Evolutionary conservation across 177 flowering plant genomes (phyloP).

Genomic region (Vitis hybrid): DNA sequence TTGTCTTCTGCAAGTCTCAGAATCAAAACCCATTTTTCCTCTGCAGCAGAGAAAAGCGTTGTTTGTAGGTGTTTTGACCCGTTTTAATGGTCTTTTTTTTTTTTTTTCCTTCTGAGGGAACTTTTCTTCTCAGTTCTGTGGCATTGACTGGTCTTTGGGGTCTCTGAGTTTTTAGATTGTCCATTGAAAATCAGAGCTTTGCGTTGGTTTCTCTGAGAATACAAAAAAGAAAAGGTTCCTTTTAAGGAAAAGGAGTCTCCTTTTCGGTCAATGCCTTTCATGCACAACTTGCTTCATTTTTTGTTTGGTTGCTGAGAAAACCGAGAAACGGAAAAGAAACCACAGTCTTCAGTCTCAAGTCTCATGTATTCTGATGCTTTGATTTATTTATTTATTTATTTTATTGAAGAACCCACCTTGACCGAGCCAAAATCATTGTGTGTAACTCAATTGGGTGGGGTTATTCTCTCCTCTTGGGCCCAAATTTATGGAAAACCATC

Average conservation of each 20-base stretch:
- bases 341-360: background rate
- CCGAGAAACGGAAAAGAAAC: background rate
- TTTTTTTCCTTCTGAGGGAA: background rate
- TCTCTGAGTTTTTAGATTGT: slow-evolving; percentile 2
- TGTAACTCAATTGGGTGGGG: background rate
- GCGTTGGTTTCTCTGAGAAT: background rate
- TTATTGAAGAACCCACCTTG: background rate
- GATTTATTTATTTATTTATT: background rate
- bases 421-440: background rate
- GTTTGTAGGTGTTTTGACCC: background rate
- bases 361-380: no score
- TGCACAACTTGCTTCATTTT: background rate
- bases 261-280: slow-evolving; percentile 10
- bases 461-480: background rate
- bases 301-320: slow-evolving; percentile 15
- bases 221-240: slow-evolving; percentile 1
- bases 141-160: slow-evolving; percentile 9
- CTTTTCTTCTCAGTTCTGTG: background rate
- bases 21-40: background rate
- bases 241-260: slow-evolving; percentile 5
- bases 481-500: background rate
- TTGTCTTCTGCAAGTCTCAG: background rate
- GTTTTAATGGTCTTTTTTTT: background rate
- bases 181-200: slow-evolving; percentile 6
- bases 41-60: background rate